Evolutionary conservation across 441 rosid genomes (phyloP).

Genomic region (Gossypium davidsonii): DNA sequence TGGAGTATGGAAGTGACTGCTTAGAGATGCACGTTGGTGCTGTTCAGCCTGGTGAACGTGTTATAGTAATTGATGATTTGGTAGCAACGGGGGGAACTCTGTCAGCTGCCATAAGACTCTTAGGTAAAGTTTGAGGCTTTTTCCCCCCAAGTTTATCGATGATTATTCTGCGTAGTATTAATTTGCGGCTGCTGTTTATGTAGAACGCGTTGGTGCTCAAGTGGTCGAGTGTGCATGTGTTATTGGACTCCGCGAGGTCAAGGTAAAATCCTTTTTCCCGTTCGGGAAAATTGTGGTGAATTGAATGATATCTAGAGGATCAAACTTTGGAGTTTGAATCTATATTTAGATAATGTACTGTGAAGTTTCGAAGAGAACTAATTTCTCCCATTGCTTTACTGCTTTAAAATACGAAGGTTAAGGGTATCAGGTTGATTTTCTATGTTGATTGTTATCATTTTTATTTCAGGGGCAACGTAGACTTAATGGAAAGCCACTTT

Average conservation of each 20-base stretch:
- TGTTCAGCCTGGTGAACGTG: slow-evolving; percentile 67
- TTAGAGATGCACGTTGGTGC: slow-evolving; percentile 90
- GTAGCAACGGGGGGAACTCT: slow-evolving; percentile 95
- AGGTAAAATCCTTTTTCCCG: slow-evolving; percentile 33
- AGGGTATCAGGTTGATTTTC: background rate
- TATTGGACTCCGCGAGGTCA: slow-evolving; percentile 74
- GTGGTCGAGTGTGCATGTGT: slow-evolving; percentile 96
- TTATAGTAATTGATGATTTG: slow-evolving; percentile 72
- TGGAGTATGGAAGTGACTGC: slow-evolving; percentile 87
- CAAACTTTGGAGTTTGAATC: background rate
- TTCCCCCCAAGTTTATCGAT: background rate
- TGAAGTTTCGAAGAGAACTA: background rate
- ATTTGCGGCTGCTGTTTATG: background rate
- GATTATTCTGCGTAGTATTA: background rate
- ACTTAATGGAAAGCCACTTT: slow-evolving; percentile 87
- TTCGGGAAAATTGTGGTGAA: background rate
- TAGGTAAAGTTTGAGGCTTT: slow-evolving; percentile 34
- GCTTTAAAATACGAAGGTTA: background rate
- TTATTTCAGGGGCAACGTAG: slow-evolving; percentile 56
- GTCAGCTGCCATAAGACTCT: slow-evolving; percentile 77
- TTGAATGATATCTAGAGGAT: background rate
- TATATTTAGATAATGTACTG: too few species aligned
- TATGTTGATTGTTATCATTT: background rate
- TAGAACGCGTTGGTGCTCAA: slow-evolving; percentile 74
- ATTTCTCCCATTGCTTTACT: background rate